Evolutionary conservation across 2,329 filamentous ascomycete species (phyloP).

Genomic region (Zalaria obscura): DNA sequence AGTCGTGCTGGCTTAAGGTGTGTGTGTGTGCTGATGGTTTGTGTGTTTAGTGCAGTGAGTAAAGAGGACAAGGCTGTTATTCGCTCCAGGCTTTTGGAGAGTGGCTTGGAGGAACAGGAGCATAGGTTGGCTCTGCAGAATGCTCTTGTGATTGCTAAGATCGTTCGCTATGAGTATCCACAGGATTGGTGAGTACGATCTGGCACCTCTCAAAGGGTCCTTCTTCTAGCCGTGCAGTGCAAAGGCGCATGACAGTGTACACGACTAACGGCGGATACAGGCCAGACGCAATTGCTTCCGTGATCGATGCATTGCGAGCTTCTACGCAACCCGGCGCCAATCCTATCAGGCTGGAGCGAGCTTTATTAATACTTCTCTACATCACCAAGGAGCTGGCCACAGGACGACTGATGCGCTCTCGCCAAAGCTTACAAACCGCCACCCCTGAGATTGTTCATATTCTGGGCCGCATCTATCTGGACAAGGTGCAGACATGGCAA

Average conservation of each 20-base stretch:
- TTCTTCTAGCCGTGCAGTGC: no score
- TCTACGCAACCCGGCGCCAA: conserved; percentile 36
- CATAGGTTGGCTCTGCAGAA: conserved; percentile 71
- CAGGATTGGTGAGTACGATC: conserved; percentile 52
- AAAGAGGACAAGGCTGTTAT: conserved; percentile 66
- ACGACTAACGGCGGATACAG: conserved; percentile 1
- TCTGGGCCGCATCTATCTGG: conserved; percentile 63
- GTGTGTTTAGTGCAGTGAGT: conserved; percentile 35
- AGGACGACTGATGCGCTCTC: conserved; percentile 59
- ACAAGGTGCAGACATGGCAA: conserved; percentile 56
- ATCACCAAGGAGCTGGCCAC: conserved; percentile 84
- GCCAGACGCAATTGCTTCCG: conserved; percentile 33
- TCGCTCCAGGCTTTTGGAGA: conserved; percentile 58
- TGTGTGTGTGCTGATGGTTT: background rate
- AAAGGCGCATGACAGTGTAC: no score
- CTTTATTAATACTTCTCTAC: conserved; percentile 64
- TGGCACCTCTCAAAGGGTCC: no score
- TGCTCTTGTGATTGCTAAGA: conserved; percentile 74
- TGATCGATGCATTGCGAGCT: conserved; percentile 51
- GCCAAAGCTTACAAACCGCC: conserved; percentile 61
- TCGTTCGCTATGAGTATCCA: conserved; percentile 80
- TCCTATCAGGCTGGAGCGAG: conserved; percentile 50
- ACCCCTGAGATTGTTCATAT: conserved; percentile 76
- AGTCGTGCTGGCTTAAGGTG: no score
- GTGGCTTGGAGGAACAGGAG: conserved; percentile 64